Evolutionary conservation across 306 rosid genomes (phyloP).

Genomic region (Trifolium dubium): DNA sequence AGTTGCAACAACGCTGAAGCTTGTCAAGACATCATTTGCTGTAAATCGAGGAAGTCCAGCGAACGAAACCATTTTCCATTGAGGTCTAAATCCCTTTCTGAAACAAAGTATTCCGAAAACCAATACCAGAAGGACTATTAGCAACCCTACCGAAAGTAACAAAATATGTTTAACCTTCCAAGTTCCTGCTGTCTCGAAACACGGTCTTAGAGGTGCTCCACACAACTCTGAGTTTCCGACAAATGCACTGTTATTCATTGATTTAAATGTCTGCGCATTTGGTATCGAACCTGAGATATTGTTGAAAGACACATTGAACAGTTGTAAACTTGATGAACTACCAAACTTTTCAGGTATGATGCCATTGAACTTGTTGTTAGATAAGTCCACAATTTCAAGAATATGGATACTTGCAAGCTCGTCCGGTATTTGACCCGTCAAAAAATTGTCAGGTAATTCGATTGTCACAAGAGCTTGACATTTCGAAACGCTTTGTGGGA

Average conservation of each 20-base stretch:
- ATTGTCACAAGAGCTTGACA: slow-evolving; percentile 66
- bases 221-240: slow-evolving; percentile 82
- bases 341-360: slow-evolving; percentile 71
- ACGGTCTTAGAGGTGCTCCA: slow-evolving; percentile 76
- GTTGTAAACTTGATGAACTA: slow-evolving; percentile 64
- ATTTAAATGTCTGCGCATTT: slow-evolving; percentile 49
- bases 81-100: slow-evolving; percentile 53
- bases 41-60: slow-evolving; percentile 86
- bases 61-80: slow-evolving; percentile 89
- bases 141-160: slow-evolving; percentile 62
- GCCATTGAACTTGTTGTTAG: slow-evolving; percentile 72
- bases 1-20: slow-evolving; percentile 50
- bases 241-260: slow-evolving; percentile 72
- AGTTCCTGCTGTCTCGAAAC: slow-evolving; percentile 56
- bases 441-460: slow-evolving; percentile 60
- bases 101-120: slow-evolving; percentile 54
- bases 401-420: slow-evolving; percentile 70
- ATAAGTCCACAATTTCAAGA: slow-evolving; percentile 66
- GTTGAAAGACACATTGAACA: slow-evolving; percentile 88
- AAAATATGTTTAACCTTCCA: slow-evolving; percentile 59
- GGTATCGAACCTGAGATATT: slow-evolving; percentile 88
- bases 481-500: slow-evolving; percentile 62
- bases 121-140: slow-evolving; percentile 54
- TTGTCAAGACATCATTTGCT: slow-evolving; percentile 74
- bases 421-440: slow-evolving; percentile 80